Evolutionary conservation across 1,284 basidiomycete genomes (phyloP), one percentile per base, ranked within the genome.

Genomic region (Fomes fomentarius): DNA sequence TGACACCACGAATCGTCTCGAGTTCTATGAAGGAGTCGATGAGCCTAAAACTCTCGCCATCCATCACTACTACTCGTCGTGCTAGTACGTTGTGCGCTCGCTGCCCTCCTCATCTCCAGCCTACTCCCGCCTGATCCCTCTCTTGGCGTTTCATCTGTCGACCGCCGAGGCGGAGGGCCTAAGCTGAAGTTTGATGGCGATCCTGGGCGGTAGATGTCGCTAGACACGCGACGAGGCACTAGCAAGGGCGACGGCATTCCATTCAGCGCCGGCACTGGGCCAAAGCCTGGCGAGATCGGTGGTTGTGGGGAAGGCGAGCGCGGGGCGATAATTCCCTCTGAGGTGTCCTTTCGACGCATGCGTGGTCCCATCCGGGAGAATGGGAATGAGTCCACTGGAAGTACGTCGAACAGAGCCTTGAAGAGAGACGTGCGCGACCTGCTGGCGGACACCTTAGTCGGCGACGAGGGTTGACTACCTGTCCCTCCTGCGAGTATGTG

Each of bases 321-420:
- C 1, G 72, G 71, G 2, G 72, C 71, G 31, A 72, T 69, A 26
- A 73, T 65, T 3, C 71, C 71, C 37, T 73, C 71, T 1, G 66
- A 65, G 2, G 66, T 59, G n/a, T 65, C 66, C 28, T 64, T 63
- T 11, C 66, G 54, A 9, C 66, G 61, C 4, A 55, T 31, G 26
- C 61, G 58, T 0, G 67, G 65, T 15, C n/a, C n/a, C n/a, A n/a
- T n/a, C n/a, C 71, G 68, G 0, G 72, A 24, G 3, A 66, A 63
- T 2, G 71, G 71, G 19, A 73, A 45, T 4, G 61, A 63, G 40
- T 69, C 64, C 14, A 66, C 25, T 1, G 69, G 67, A 3, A 71
- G 57, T 2, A 60, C 53, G 47, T 68, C 69, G 47, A 67, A 66
- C 10, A 74, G 60, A 7, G 68, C 58, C 39, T 69, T 72, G 63